Evolutionary conservation across 257 asterid species (phyloP), one percentile per base, ranked within the genome.

Genomic region (Penstemon eatonii): DNA sequence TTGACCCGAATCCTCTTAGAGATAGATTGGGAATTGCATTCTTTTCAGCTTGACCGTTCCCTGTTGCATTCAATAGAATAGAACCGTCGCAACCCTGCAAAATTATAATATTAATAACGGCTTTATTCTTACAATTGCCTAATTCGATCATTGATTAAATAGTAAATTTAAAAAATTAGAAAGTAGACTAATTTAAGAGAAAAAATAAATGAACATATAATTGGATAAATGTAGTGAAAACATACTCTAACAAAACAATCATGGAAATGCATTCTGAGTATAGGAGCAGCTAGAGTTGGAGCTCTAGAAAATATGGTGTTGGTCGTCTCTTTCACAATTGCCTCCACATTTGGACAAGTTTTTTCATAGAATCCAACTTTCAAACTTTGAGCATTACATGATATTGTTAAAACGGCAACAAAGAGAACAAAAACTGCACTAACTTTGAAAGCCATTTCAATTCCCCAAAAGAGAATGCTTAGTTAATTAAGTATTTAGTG

Each of bases 81-180:
- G 90, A 85, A n/a, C 77, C 90, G 50, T 85, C 90, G 7, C 90
- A 85, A 12, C 90, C 90, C 88, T 80, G 63, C 39, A 67, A 3
- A 25, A 25, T 2, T 1, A 25, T 25, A 25, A 1, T 25, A 25
- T 1, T 25, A 15, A 15, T 0, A 15, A 15, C 18, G 0, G 18
- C 18, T 15, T 15, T 15, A 15, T 15, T 15, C 18, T 15, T 15
- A 15, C 18, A 15, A 15, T 15, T 15, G 18, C 18, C 18, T 15
- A 15, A 15, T 15, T 15, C 18, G 18, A 15, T 15, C 18, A 25
- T 25, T 25, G 33, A 25, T 25, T 2, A 25, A 1, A 1, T 25
- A 0, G 1, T 1, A 25, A 25, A 25, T 25, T 25, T 25, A 2
- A 25, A 1, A 25, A 25, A 25, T 1, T 25, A 25, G 2, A 25